Conservation (phyloP, 2,329 filamentous ascomycete genomes). For the Pseudonectria foliicola region DNA sequence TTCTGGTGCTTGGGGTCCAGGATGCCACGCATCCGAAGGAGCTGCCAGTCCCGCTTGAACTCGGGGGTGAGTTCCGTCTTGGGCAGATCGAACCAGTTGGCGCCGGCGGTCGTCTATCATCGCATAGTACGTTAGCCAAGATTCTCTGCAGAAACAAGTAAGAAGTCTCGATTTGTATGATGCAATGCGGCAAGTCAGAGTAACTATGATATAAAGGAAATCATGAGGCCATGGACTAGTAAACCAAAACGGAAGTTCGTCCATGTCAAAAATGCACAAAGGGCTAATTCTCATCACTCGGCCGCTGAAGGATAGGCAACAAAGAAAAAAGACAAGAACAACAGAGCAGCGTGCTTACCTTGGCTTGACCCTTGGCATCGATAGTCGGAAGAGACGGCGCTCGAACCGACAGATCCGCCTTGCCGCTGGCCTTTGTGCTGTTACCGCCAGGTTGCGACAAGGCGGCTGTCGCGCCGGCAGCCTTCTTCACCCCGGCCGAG, state of each 20-base stretch:
- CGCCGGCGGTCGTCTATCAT: conserved; percentile 56
- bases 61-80: conserved; percentile 77
- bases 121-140: conserved; percentile 18
- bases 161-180: conserved; percentile 2
- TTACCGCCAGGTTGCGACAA: conserved; percentile 10
- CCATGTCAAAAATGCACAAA: conserved; percentile 31
- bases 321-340: neutral
- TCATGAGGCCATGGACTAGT: conserved; percentile 53
- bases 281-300: conserved; percentile 35
- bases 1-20: conserved; percentile 91
- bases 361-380: conserved; percentile 16
- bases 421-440: conserved; percentile 4
- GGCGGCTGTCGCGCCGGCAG: conserved; percentile 8
- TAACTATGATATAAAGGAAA: conserved; percentile 60
- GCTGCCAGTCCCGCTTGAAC: conserved; percentile 80
- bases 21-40: conserved; percentile 82
- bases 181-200: conserved; percentile 46
- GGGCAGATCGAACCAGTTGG: conserved; percentile 82
- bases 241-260: conserved; percentile 34
- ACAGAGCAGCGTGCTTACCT: conserved; percentile 21
- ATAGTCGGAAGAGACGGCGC: conserved; percentile 14
- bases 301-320: neutral
- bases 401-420: conserved; percentile 20
- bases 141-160: neutral
- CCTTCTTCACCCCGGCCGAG: conserved; percentile 10